Evolutionary conservation across 78 protist genomes (phyloP).

Genomic region (Reticulomyxa filosa): DNA sequence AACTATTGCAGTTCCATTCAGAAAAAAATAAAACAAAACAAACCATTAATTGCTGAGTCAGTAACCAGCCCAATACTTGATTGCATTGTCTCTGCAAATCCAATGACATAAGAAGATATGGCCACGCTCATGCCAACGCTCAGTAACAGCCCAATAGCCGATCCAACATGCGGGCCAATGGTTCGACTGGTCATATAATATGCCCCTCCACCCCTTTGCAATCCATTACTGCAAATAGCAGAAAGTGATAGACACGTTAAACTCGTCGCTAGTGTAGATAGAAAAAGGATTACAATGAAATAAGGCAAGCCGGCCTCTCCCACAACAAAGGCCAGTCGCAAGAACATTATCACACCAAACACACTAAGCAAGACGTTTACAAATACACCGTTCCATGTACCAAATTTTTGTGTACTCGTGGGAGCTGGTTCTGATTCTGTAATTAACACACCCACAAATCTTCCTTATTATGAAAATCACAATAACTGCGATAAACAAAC

Average conservation of each 20-base stretch:
- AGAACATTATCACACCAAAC: constrained; percentile 15
- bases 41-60: too few species aligned
- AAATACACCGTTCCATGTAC: constrained; percentile 3
- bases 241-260: constrained; percentile 46
- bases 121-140: constrained; percentile 29
- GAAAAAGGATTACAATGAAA: constrained; percentile 5
- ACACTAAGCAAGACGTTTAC: not conserved
- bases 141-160: constrained; percentile 37
- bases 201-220: constrained; percentile 47
- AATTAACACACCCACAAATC: too few species aligned
- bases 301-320: constrained; percentile 30
- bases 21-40: too few species aligned
- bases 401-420: not conserved
- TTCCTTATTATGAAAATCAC: too few species aligned
- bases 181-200: constrained; percentile 46
- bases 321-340: constrained; percentile 33
- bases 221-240: constrained; percentile 63
- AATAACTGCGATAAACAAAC: too few species aligned
- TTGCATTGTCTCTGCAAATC: constrained; percentile 33
- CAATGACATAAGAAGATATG: constrained; percentile 33
- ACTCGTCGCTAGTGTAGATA: not conserved
- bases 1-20: too few species aligned
- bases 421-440: too few species aligned
- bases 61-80: too few species aligned
- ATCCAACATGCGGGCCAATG: constrained; percentile 47